Base-by-base conservation (phyloP, 2,329 filamentous ascomycete genomes). In the Tetracladium maxilliforme region DNA sequence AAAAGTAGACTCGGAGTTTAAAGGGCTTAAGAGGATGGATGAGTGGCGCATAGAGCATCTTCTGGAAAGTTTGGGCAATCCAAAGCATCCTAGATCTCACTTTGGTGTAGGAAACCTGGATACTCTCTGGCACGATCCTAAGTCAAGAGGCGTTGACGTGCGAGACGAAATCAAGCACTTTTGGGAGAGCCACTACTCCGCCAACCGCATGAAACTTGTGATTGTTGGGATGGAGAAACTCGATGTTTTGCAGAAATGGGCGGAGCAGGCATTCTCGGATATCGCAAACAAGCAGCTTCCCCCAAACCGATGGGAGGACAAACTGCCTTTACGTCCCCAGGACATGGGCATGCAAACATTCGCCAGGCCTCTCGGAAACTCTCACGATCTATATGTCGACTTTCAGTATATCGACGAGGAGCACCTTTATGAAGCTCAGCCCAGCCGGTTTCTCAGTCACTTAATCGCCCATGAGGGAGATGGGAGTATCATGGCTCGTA, bases 1-100 rank as follows among this genome's bases (percentile, higher is more conserved):
- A 33, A 72, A 73, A 3, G 73, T 79, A 23, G 72, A 79, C 40
- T 78, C 72, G 13, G 72, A 79, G 45, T 76, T 78, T 48, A 79
- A 79, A 57, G 78, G 78, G 55, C 78, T 78, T 38, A 49, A 78
- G 22, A 73, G 78, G 46, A 73, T 61, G 41, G 72, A 79, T 40
- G 56, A 58, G 30, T 78, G 72, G 70, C 59, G 72, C 11, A 45
- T 76, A 36, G 64, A 73, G 42, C 72, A 79, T 43, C 49, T 79
- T 21, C 66, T 66, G 46, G 76, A 76, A 44, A 65, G 65, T n/a
- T 51, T 76, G 14, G 70, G 70, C 3, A 78, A 70, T 42, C 62
- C 66, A n/a, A 53, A 62, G 7, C 72, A 78, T 40, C 72, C 73
- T n/a, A 76, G 70, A 42, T 64, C 70, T 44, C 66, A 75, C 31